These are phyloP conservation scores for Zygoascus biomembranicola DNA, from an alignment of 805 yeast genomes.

Conservation along the genomic window DNA sequence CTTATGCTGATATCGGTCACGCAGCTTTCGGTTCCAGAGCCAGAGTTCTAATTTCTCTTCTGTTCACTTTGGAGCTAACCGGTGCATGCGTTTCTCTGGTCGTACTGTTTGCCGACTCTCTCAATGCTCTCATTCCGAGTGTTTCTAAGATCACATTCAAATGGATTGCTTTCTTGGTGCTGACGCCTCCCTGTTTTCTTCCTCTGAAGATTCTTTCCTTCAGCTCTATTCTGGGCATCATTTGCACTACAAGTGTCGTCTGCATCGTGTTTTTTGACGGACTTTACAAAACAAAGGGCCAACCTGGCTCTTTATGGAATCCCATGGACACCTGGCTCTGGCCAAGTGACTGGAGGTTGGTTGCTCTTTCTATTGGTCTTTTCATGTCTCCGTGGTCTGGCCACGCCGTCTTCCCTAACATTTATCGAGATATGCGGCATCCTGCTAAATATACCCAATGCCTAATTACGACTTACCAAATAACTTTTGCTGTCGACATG, in stretches of 20 bases:
- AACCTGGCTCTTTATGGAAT: conserved; percentile 68
- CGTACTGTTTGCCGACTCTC: conserved; percentile 78
- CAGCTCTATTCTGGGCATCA: conserved; percentile 60
- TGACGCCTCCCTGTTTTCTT: conserved; percentile 75
- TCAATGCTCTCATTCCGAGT: conserved; percentile 56
- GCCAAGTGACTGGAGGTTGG: conserved; percentile 50
- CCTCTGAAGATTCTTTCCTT: conserved; percentile 69
- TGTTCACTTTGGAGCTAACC: conserved; percentile 68
- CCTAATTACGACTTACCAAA: conserved; percentile 46
- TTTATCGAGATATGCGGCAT: conserved; percentile 66
- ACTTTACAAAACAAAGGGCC: conserved; percentile 38
- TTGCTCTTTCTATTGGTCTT: conserved; percentile 35
- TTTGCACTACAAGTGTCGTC: conserved; percentile 61
- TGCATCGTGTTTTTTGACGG: conserved; percentile 55
- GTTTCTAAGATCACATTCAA: conserved; percentile 52
- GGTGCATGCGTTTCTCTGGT: conserved; percentile 79
- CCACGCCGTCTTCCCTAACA: conserved; percentile 74
- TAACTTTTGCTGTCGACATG: conserved; percentile 52
- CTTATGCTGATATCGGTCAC: conserved; percentile 83
- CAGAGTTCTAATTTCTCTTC: conserved; percentile 58
- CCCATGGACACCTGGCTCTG: conserved; percentile 60
- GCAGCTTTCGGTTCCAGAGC: conserved; percentile 79
- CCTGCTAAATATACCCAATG: conserved; percentile 51
- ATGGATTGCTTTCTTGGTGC: conserved; percentile 41
- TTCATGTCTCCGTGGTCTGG: conserved; percentile 70